Evolutionary conservation across 2,329 filamentous ascomycete genomes (phyloP).

Genomic region (Penicillium polonicum): DNA sequence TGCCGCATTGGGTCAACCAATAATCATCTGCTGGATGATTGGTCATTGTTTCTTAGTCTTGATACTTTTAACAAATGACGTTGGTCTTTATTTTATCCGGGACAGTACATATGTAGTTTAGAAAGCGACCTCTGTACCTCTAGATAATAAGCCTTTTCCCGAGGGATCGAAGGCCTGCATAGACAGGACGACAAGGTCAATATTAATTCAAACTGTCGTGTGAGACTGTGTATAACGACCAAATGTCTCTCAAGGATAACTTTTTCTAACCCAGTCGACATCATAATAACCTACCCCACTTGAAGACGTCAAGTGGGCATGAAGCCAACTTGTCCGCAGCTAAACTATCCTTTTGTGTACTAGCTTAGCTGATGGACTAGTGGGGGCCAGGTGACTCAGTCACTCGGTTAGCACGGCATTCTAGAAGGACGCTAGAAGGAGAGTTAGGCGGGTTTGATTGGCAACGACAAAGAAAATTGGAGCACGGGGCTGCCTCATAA

Average conservation of each 20-base stretch:
- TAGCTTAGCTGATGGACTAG: conserved; percentile 7
- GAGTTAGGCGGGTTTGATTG: conserved; percentile 8
- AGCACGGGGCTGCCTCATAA: not conserved
- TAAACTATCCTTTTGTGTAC: not conserved
- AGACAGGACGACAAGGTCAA: not conserved
- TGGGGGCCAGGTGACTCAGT: conserved; percentile 5
- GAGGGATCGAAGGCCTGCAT: not conserved
- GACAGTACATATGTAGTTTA: not conserved
- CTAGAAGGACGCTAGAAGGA: conserved; percentile 30
- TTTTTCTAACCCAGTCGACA: not conserved
- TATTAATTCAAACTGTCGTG: not conserved
- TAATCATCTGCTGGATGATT: not conserved
- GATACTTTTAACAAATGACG: too few relatives aligned
- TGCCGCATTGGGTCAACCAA: not conserved
- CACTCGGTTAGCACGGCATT: conserved; percentile 16
- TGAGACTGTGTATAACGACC: not conserved
- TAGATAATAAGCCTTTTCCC: not conserved
- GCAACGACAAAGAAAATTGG: not conserved
- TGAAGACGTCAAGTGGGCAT: not conserved
- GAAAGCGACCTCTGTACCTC: not conserved
- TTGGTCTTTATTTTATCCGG: too few relatives aligned
- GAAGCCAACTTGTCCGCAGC: not conserved
- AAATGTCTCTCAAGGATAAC: not conserved
- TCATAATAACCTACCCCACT: not conserved
- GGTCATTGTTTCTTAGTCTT: not conserved